Percentiles rank a stretch among this genome's conserved stretches.
Evolutionary conservation across 1,284 basidiomycete genomes (phyloP).

Genomic region (Phaffia rhodozyma): DNA sequence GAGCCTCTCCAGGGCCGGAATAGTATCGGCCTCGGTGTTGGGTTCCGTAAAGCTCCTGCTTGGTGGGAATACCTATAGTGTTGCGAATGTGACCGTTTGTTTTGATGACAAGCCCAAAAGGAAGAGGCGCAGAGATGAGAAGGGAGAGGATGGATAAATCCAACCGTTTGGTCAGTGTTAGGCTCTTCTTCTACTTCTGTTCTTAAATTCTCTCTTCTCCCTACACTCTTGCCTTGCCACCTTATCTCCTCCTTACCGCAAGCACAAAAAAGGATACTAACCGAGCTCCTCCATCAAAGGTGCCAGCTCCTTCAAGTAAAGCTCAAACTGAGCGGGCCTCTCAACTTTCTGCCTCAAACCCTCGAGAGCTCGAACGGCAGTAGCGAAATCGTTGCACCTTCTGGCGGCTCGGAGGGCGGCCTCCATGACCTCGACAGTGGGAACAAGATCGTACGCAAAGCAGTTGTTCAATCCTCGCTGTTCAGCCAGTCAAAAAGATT

Average conservation of each 20-base stretch:
- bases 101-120: too few relatives aligned
- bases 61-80: background rate
- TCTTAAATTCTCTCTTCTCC: background rate
- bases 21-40: constrained; percentile 5
- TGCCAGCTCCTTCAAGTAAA: constrained; percentile 78
- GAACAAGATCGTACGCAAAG: constrained; percentile 96
- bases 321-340: constrained; percentile 83
- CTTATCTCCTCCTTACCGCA: too few relatives aligned
- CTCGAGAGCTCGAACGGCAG: constrained; percentile 90
- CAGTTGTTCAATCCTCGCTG: constrained; percentile 98
- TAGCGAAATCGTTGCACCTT: constrained; percentile 91
- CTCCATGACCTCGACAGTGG: constrained; percentile 76
- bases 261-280: constrained; percentile 38
- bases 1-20: constrained; percentile 1
- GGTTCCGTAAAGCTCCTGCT: constrained; percentile 3
- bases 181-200: background rate
- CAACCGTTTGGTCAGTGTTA: background rate
- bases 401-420: constrained; percentile 78
- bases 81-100: background rate
- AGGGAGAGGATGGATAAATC: background rate
- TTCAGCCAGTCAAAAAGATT: too few relatives aligned
- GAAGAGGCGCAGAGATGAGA: background rate
- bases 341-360: constrained; percentile 88
- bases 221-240: too few relatives aligned
- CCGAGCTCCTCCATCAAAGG: constrained; percentile 76